Percentiles rank a stretch among this genome's conserved stretches.
Conservation (phyloP, 495 filamentous ascomycete genomes). For the Aspergillus taichungensis region DNA sequence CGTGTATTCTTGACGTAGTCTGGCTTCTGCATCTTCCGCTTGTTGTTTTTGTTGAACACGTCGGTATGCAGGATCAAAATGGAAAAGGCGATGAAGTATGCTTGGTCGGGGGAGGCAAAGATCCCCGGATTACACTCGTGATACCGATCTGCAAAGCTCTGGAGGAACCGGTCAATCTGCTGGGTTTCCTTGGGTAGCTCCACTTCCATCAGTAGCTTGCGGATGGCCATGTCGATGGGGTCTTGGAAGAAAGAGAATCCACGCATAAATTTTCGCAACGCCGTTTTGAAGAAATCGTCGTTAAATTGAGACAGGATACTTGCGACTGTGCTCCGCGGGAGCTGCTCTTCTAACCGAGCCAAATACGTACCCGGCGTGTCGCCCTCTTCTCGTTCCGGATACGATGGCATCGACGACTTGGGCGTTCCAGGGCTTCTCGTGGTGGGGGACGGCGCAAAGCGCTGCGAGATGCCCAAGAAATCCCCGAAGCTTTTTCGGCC, state of each 20-base stretch:
- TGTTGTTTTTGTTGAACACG: conserved; percentile 99
- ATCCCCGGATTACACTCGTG: conserved; percentile 98
- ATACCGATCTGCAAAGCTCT: conserved; percentile 92
- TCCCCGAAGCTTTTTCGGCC: conserved; percentile 87
- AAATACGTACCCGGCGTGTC: conserved; percentile 90
- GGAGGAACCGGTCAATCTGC: conserved; percentile 90
- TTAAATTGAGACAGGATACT: conserved; percentile 72
- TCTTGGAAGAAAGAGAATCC: conserved; percentile 91
- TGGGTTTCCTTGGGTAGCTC: conserved; percentile 96
- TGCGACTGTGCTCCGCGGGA: conserved; percentile 71
- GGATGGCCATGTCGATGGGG: conserved; percentile 93
- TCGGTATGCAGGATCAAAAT: conserved; percentile 94
- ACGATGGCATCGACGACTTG: conserved; percentile 56
- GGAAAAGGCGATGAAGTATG: conserved; percentile 96
- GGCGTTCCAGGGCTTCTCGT: conserved; percentile 54
- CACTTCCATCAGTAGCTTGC: conserved; percentile 93
- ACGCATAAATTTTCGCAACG: conserved; percentile 88
- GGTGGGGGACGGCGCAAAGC: conserved; percentile 56
- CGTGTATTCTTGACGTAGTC: conserved; percentile 95
- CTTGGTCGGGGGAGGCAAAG: conserved; percentile 77
- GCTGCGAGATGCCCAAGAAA: conserved; percentile 63
- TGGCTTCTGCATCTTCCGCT: conserved; percentile 94
- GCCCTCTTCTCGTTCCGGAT: conserved; percentile 75
- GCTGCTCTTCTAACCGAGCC: conserved; percentile 64
- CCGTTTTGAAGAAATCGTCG: conserved; percentile 73